These are phyloP conservation scores for Dioscorea cayenensis DNA, from an alignment of 116 monocot genomes.

Conservation along the genomic window DNA sequence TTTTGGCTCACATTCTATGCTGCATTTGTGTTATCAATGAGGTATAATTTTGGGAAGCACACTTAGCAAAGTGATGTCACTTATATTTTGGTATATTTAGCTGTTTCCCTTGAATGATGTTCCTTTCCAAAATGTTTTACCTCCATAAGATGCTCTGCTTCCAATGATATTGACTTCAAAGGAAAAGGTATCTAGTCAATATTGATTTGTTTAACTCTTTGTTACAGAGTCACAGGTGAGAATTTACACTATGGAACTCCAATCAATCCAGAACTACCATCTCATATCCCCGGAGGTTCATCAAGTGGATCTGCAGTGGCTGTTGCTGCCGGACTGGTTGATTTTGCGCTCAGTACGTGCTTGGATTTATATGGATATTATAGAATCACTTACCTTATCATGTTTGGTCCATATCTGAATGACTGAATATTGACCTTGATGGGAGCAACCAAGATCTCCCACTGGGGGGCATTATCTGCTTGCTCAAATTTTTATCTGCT, in stretches of 20 bases:
- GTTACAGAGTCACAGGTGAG: slow-evolving; percentile 74
- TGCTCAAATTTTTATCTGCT: too few relatives aligned
- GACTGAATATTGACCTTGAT: background rate
- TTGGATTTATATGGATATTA: background rate
- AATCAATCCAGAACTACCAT: slow-evolving; percentile 49
- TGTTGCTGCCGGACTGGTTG: slow-evolving; percentile 83
- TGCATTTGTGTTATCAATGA: too few relatives aligned
- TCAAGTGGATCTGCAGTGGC: slow-evolving; percentile 88
- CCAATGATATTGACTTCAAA: background rate
- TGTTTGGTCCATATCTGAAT: background rate
- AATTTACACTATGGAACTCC: slow-evolving; percentile 85
- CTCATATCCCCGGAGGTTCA: slow-evolving; percentile 73
- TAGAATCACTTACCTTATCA: background rate
- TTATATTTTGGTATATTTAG: background rate
- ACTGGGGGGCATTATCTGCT: too few relatives aligned
- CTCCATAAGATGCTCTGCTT: background rate
- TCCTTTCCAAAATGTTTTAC: background rate
- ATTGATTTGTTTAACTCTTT: slow-evolving; percentile 8
- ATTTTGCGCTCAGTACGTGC: slow-evolving; percentile 78
- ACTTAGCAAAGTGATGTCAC: background rate
- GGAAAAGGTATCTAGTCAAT: background rate
- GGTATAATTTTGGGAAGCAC: too few relatives aligned
- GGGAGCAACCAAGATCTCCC: too few relatives aligned
- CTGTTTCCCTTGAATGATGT: background rate
- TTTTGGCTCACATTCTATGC: background rate